Evolutionary conservation across 2,329 filamentous ascomycete species (phyloP).

Genomic region (Lachnellula subtilissima): DNA sequence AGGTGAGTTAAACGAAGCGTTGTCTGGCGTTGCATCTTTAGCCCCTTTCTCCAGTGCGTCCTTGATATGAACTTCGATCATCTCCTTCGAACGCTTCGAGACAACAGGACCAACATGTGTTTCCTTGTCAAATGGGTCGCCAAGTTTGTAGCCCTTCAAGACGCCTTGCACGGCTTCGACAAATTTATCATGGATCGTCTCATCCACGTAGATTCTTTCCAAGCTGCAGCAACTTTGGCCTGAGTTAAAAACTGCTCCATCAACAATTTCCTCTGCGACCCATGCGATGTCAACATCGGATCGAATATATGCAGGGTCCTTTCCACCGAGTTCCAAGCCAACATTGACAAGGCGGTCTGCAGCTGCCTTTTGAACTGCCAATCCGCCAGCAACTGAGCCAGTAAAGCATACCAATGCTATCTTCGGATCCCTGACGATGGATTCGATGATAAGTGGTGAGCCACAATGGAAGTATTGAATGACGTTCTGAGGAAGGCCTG

Average conservation of each 20-base stretch:
- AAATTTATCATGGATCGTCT: conserved; percentile 78
- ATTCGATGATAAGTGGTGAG: conserved; percentile 69
- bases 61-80: conserved; percentile 72
- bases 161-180: conserved; percentile 75
- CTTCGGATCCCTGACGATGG: conserved; percentile 70
- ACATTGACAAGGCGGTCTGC: conserved; percentile 80
- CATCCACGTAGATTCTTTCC: conserved; percentile 87
- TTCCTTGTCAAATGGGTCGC: conserved; percentile 74
- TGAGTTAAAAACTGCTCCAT: conserved; percentile 95
- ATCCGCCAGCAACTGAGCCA: conserved; percentile 80
- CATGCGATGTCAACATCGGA: conserved; percentile 81
- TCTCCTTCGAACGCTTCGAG: conserved; percentile 70
- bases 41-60: conserved; percentile 83
- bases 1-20: conserved; percentile 67
- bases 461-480: conserved; percentile 92
- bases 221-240: conserved; percentile 96
- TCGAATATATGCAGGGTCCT: conserved; percentile 88
- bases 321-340: conserved; percentile 87
- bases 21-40: conserved; percentile 76
- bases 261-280: conserved; percentile 92
- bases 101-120: conserved; percentile 88
- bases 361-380: conserved; percentile 80
- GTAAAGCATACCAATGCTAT: conserved; percentile 88
- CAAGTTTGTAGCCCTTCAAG: conserved; percentile 74
- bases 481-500: conserved; percentile 76